Conservation (phyloP, 331 rosid genomes). For the Rosa hybrid region DNA sequence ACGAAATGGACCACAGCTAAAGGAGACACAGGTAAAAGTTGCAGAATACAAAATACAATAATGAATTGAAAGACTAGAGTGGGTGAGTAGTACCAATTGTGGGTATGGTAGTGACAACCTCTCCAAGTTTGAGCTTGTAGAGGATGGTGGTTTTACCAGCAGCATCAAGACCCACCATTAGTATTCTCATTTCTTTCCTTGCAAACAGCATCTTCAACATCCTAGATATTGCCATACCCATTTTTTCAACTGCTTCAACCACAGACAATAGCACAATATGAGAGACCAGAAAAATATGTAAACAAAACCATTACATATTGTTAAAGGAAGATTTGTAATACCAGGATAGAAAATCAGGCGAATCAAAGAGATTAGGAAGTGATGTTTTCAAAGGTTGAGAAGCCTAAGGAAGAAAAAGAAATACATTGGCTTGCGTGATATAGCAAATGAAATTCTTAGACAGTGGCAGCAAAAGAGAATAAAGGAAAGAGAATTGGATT, state of each 20-base stretch:
- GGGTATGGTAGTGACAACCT: conserved; percentile 85
- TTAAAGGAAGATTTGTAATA: conserved; percentile 9
- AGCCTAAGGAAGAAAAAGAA: conserved; percentile 22
- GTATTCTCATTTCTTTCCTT: conserved; percentile 85
- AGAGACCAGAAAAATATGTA: background rate
- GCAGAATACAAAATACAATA: background rate
- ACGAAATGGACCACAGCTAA: background rate
- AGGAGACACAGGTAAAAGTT: background rate
- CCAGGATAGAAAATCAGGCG: conserved; percentile 23
- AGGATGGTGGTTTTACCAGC: conserved; percentile 87
- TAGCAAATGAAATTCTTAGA: background rate
- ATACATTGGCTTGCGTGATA: conserved; percentile 1
- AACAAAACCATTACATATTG: background rate
- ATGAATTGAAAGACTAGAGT: background rate
- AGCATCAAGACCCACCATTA: conserved; percentile 92
- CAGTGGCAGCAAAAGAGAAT: conserved; percentile 17
- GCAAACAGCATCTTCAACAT: conserved; percentile 61
- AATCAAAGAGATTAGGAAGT: background rate
- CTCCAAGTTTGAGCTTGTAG: conserved; percentile 84
- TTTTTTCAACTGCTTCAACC: conserved; percentile 31
- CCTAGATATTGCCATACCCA: conserved; percentile 76
- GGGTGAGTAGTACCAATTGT: conserved; percentile 55
- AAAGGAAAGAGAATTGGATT: conserved; percentile 55
- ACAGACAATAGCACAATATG: background rate
- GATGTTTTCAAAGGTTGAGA: conserved; percentile 7